Evolutionary conservation across 2,329 filamentous ascomycete species (phyloP).

Genomic region (Decorospora gaudefroyi): DNA sequence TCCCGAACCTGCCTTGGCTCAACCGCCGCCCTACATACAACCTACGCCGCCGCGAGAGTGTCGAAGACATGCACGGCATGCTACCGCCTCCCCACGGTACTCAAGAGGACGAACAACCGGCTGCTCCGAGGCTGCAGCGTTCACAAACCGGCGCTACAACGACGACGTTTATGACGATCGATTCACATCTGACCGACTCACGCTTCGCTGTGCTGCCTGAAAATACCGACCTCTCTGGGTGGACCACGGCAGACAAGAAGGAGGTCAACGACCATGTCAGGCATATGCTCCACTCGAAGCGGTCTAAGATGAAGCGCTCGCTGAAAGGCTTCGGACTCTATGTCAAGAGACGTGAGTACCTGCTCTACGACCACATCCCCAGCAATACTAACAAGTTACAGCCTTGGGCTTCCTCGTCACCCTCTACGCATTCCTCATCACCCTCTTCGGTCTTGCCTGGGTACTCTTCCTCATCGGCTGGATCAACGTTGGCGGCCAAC

Average conservation of each 20-base stretch:
- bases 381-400: constrained; percentile 33
- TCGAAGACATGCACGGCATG: constrained; percentile 38
- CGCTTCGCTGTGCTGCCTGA: constrained; percentile 82
- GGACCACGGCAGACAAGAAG: constrained; percentile 73
- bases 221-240: constrained; percentile 71
- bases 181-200: constrained; percentile 68
- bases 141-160: constrained; percentile 33
- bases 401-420: constrained; percentile 82
- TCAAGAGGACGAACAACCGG: constrained; percentile 24
- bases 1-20: constrained; percentile 78
- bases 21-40: constrained; percentile 81
- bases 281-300: constrained; percentile 82
- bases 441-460: constrained; percentile 83
- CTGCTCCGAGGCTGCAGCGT: constrained; percentile 33
- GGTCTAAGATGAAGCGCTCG: constrained; percentile 76
- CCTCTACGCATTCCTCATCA: constrained; percentile 80
- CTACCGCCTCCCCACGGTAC: constrained; percentile 28
- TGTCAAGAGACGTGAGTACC: constrained; percentile 65
- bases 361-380: not conserved
- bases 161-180: constrained; percentile 61
- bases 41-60: constrained; percentile 58
- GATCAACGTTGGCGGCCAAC: constrained; percentile 77
- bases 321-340: constrained; percentile 84
- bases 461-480: constrained; percentile 89
- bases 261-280: constrained; percentile 84